Evolutionary conservation across 2,329 filamentous ascomycete species (phyloP), one percentile per base, ranked within the genome.

Genomic region (Alternaria triticina): DNA sequence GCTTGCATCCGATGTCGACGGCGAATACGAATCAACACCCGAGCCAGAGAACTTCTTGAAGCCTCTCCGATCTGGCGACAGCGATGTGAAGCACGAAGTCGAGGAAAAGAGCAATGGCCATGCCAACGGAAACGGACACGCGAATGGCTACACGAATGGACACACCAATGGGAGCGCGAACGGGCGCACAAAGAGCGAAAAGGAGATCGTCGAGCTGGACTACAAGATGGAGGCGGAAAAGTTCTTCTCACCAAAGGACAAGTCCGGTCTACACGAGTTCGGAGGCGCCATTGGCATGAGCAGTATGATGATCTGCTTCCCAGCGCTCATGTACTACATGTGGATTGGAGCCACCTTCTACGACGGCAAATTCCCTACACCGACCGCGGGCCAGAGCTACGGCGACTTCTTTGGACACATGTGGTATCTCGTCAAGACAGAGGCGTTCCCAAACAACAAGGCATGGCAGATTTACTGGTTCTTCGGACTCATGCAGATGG

Each of bases 291-390:
- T 86, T n/a, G 95, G 96, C 59, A 91, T 94, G 45, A 82, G 87
- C 15, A 84, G 87, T 70, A 94, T 97, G 88, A 98, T 98, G 93
- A 86, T 94, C 66, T 89, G 91, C 49, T 99, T 98, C 82, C 96
- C 96, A n/a, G 66, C 90, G 40, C 87, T 99, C 73, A 98, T 98
- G 95, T 97, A 93, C 87, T 98, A 97, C 83, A 97, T 99, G 94
- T 98, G 94, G 94, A 90, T 97, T 80, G 96, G 96, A 54, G 92
- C 95, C 33, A 94, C 90, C 54, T 97, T 95, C 83, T 99, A 97
- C 82, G 85, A 93, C 77, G 95, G 95, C 71, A 89, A 91, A 67
- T 85, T 96, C 55, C 96, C 96, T 15, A 82, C 83, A 46, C 91
- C 89, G 1, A 82, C 83, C 3, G 78, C 87, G 46, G 91, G 87